Conservation (phyloP, 768 basidiomycete genomes). For the Rhodotorula taiwanensis region DNA sequence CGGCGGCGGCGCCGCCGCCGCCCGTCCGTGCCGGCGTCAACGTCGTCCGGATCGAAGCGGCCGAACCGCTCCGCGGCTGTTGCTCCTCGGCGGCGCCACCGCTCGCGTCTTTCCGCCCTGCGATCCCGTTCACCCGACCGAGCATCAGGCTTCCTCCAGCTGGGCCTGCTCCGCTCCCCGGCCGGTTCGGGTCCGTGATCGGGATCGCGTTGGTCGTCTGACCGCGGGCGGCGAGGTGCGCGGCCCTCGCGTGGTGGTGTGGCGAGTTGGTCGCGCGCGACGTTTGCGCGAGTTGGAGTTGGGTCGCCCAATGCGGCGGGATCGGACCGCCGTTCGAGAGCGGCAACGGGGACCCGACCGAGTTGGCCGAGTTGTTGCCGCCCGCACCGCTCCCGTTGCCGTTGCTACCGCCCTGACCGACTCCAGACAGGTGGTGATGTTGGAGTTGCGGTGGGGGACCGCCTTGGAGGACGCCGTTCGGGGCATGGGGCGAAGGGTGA, state of each 20-base stretch:
- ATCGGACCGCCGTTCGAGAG: slow-evolving; percentile 18
- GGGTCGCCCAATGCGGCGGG: slow-evolving; percentile 38
- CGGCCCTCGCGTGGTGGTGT: slow-evolving; percentile 91
- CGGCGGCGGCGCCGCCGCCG: too few relatives aligned
- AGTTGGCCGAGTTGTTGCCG: neutral
- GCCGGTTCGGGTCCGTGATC: slow-evolving; percentile 46
- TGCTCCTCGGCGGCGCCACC: slow-evolving; percentile 15
- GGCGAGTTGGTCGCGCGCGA: slow-evolving; percentile 77
- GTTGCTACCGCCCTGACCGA: neutral
- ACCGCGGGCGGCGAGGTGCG: slow-evolving; percentile 83
- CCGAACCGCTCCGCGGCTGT: slow-evolving; percentile 21
- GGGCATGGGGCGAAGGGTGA: slow-evolving; percentile 15
- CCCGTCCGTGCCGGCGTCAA: neutral
- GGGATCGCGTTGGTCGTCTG: slow-evolving; percentile 82
- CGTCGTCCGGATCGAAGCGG: slow-evolving; percentile 20
- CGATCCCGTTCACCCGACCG: slow-evolving; percentile 3
- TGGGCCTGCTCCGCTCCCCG: slow-evolving; percentile 1
- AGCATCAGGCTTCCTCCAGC: neutral
- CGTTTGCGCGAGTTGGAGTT: slow-evolving; percentile 52
- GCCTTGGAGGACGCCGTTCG: slow-evolving; percentile 1
- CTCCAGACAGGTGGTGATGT: slow-evolving; percentile 22
- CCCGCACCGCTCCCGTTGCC: neutral
- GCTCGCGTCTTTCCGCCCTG: slow-evolving; percentile 12
- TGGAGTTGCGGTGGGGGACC: slow-evolving; percentile 16
- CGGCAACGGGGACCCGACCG: slow-evolving; percentile 10